A percentile compares a stretch with the other conserved stretches of the same genome.
phyloP scores from a whole-genome alignment of 2,329 filamentous ascomycete genomes.

The Coniochaeta prunicola region DNA sequence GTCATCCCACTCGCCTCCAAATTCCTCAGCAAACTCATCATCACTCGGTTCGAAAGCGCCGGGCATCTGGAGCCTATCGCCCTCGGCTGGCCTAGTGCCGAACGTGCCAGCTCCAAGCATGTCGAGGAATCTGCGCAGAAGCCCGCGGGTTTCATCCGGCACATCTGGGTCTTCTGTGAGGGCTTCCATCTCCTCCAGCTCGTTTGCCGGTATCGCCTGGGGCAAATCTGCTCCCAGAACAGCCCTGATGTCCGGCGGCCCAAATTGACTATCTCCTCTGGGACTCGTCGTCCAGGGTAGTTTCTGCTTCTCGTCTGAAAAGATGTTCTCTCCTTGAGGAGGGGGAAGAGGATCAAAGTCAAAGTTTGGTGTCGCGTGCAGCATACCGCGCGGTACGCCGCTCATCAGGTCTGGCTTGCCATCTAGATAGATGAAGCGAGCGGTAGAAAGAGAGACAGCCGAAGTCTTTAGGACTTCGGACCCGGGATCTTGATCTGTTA shows the following conservation, averaged over 20 bases:
- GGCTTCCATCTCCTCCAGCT: neutral
- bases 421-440: conserved; percentile 71
- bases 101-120: neutral
- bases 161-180: neutral
- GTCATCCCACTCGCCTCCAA: conserved; percentile 20
- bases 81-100: neutral
- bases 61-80: neutral
- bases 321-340: conserved; percentile 43
- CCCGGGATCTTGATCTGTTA: conserved; percentile 14
- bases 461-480: conserved; percentile 26
- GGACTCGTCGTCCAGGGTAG: conserved; percentile 29
- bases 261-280: neutral
- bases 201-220: neutral
- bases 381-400: conserved; percentile 58
- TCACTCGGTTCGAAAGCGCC: neutral
- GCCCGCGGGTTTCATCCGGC: neutral
- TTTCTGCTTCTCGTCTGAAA: conserved; percentile 33
- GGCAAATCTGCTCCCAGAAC: neutral
- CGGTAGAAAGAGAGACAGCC: conserved; percentile 42
- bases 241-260: neutral
- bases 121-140: neutral
- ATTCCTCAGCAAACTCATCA: conserved; percentile 3
- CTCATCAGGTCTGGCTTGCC: conserved; percentile 66
- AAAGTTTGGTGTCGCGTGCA: conserved; percentile 58
- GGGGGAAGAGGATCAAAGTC: conserved; percentile 82